Base-by-base conservation (phyloP, 345 rosid genomes). In the Salix udensis region DNA sequence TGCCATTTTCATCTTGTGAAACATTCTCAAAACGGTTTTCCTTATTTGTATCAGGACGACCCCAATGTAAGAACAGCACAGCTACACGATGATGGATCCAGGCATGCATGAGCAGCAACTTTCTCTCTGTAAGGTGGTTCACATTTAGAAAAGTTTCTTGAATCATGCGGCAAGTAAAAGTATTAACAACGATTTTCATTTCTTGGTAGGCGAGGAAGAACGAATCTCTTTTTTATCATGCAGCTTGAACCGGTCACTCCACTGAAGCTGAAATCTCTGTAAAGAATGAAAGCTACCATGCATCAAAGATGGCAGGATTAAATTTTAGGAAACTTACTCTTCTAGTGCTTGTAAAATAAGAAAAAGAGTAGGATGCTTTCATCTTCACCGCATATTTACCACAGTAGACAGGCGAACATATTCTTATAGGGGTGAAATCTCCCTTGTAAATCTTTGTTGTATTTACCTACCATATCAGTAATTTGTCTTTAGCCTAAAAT, bases 81-180 rank as follows among this genome's bases (percentile, higher is more conserved):
- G 84, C 77, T 91, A 79, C 97, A 90, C 67, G 94, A 93, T 48
- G 91, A 91, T 77, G 85, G 91, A 26, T 84, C 96, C 37, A 88
- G 97, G 81, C 96, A 93, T 77, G 79, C 85, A 28, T 92, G 78
- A 90, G 48, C 52, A 62, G 50, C 30, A 44, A 7, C 23, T 23
- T 34, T 37, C 67, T 53, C 64, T 60, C 48, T 21, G 58, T 53
- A 80, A 76, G 82, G 76, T 28, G 73, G 68, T 69, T 70, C n/a
- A n/a, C 52, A 44, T 44, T 28, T 69, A 6, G 30, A 28, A 24
- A 36, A 16, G 2, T 61, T n/a, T 31, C 24, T 16, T 48, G 23
- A 48, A 24, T 71, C 53, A 8, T 26, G n/a, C 52, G 12, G 34
- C 10, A 9, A 36, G 44, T 11, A 5, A 26, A 34, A 34, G 72